These are phyloP conservation scores for Karstenula rhodostoma DNA, from an alignment of 2,329 filamentous ascomycete species.

Conservation along the genomic window DNA sequence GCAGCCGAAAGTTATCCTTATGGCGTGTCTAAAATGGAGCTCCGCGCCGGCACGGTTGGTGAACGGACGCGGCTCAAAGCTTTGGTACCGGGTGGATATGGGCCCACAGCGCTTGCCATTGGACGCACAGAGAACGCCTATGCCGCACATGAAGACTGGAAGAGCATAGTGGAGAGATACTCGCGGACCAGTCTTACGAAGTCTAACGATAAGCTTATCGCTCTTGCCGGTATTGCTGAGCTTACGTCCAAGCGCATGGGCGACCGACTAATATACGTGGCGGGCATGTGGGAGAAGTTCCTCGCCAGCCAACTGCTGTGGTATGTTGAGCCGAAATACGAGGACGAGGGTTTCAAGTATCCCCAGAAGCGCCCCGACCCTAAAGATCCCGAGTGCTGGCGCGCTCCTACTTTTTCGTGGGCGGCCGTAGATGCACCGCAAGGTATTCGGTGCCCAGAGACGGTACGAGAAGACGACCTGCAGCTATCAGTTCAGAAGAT, in stretches of 20 bases:
- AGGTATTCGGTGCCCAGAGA: constrained; percentile 4
- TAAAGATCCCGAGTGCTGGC: background rate
- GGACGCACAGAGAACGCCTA: background rate
- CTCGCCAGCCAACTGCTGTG: background rate
- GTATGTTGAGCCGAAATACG: background rate
- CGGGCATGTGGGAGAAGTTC: background rate
- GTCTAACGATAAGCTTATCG: background rate
- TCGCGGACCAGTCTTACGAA: background rate
- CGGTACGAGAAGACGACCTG: constrained; percentile 1
- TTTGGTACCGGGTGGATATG: background rate
- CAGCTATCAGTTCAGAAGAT: constrained; percentile 9
- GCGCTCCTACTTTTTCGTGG: background rate
- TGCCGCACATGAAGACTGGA: background rate
- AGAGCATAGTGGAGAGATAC: background rate
- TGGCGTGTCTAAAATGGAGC: background rate
- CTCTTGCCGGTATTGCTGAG: background rate
- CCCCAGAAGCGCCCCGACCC: background rate
- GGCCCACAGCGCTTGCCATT: background rate
- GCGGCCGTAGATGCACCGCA: background rate
- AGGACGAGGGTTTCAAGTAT: background rate
- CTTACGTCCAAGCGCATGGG: background rate
- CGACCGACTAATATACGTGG: background rate
- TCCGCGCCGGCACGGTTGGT: background rate
- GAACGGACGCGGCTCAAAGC: background rate
- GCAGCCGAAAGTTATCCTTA: background rate